phyloP scores from a whole-genome alignment of 352 stramenopile species.

The Globisporangium carolinianum region DNA sequence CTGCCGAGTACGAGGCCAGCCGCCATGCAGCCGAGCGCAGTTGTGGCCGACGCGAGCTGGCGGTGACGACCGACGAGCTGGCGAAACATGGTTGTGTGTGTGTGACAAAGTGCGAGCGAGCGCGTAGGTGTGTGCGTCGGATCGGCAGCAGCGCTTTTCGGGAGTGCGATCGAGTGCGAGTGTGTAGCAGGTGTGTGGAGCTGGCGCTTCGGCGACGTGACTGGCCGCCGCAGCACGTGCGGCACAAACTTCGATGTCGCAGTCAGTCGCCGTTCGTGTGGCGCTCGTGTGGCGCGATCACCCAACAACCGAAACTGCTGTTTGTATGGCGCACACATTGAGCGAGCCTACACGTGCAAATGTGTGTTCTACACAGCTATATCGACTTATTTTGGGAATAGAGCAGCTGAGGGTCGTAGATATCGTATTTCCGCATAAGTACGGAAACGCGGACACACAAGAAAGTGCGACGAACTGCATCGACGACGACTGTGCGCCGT shows the following conservation, averaged over 20 bases:
- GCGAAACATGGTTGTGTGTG: conserved; percentile 46
- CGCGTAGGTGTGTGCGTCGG: too few relatives aligned
- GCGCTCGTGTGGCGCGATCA: conserved; percentile 1
- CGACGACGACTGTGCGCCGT: not conserved
- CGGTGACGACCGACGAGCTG: conserved; percentile 52
- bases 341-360: not conserved
- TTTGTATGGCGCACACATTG: too few relatives aligned
- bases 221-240: conserved; percentile 1
- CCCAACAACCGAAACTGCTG: not conserved
- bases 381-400: not conserved
- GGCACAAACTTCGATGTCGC: conserved; percentile 4
- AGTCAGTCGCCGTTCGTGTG: not conserved
- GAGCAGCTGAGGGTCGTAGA: too few relatives aligned
- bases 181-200: conserved; percentile 2
- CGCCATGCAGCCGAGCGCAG: conserved; percentile 42
- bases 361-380: not conserved
- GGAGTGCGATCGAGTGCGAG: not conserved
- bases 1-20: conserved; percentile 37
- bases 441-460: conserved; percentile 6
- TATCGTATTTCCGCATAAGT: not conserved
- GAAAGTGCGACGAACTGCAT: conserved; percentile 12
- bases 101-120: not conserved
- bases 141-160: conserved; percentile 1
- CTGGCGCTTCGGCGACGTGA: not conserved
- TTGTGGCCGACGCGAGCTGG: conserved; percentile 33